Conservation (phyloP, 1,139 yeast genomes). For the Suzukiozyma palmioleophila region DNA sequence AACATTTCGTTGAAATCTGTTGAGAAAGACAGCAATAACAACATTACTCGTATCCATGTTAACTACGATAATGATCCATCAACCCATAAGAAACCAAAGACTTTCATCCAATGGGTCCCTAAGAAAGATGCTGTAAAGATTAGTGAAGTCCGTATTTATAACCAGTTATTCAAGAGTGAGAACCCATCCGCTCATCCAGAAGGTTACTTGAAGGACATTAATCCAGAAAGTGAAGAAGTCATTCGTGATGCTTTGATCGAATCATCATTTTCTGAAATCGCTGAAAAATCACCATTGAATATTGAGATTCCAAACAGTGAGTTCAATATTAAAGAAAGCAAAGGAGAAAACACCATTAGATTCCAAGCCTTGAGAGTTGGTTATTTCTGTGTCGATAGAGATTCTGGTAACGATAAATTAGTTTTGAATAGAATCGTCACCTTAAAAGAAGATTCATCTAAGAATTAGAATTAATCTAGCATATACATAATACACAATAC, state of each 20-base stretch:
- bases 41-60: slow-evolving; percentile 67
- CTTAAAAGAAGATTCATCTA: slow-evolving; percentile 70
- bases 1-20: slow-evolving; percentile 70
- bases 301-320: slow-evolving; percentile 61
- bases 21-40: slow-evolving; percentile 61
- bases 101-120: slow-evolving; percentile 97
- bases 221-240: slow-evolving; percentile 71
- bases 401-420: slow-evolving; percentile 54
- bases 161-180: slow-evolving; percentile 84
- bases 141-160: slow-evolving; percentile 79
- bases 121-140: slow-evolving; percentile 52
- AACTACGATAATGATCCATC: slow-evolving; percentile 63
- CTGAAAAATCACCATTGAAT: slow-evolving; percentile 72
- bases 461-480: slow-evolving; percentile 16
- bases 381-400: slow-evolving; percentile 88
- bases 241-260: slow-evolving; percentile 69
- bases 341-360: slow-evolving; percentile 77
- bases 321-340: slow-evolving; percentile 62
- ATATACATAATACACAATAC: background rate
- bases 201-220: slow-evolving; percentile 82
- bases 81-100: slow-evolving; percentile 73
- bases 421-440: slow-evolving; percentile 87
- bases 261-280: slow-evolving; percentile 67
- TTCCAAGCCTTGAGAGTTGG: slow-evolving; percentile 99
- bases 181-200: slow-evolving; percentile 87